These are phyloP conservation scores for Cystobasidium onofrii DNA, from an alignment of 768 basidiomycete species.

Conservation along the genomic window DNA sequence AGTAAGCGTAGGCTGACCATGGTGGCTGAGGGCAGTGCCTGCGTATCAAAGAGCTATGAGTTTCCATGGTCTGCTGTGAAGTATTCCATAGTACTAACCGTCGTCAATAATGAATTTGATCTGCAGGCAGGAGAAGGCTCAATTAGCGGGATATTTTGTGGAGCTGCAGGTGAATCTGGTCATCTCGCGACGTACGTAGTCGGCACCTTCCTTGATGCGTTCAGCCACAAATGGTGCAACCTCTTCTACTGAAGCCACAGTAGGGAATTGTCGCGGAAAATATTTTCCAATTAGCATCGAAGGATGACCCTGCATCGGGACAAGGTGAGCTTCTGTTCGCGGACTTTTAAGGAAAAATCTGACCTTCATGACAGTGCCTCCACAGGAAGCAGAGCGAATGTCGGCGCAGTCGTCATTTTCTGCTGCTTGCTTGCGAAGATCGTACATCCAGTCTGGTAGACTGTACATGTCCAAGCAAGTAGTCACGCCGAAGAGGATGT, in stretches of 20 bases:
- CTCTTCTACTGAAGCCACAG: background rate
- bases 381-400: background rate
- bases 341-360: too few species aligned
- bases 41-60: too few species aligned
- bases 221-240: background rate
- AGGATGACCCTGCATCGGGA: background rate
- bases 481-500: conserved; percentile 7
- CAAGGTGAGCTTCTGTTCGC: too few species aligned
- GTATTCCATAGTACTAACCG: background rate
- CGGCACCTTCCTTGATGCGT: background rate
- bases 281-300: background rate
- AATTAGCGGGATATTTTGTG: too few species aligned
- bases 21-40: conserved; percentile 7
- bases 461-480: background rate
- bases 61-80: too few species aligned
- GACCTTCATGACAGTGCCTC: conserved; percentile 1
- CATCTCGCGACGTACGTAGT: background rate
- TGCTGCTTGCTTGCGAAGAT: background rate
- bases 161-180: too few species aligned
- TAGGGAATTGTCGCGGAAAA: conserved; percentile 2
- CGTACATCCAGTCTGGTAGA: conserved; percentile 6
- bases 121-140: too few species aligned
- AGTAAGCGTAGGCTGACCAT: conserved; percentile 4
- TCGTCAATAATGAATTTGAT: conserved; percentile 9
- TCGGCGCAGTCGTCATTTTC: background rate